Evolutionary conservation across 2,329 filamentous ascomycete species (phyloP).

Genomic region (Xylariales sp.): DNA sequence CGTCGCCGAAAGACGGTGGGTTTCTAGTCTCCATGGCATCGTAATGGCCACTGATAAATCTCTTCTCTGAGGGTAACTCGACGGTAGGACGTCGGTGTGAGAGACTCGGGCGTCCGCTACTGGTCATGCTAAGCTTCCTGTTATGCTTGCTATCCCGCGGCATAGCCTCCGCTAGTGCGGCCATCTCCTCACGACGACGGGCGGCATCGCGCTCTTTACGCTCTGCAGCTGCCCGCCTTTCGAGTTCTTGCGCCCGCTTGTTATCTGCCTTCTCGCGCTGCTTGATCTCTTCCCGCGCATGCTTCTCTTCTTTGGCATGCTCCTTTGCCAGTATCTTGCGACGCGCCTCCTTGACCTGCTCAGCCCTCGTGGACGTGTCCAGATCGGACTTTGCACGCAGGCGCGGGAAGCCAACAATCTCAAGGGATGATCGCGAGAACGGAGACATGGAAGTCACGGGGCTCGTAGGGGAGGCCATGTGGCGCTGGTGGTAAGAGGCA

Average conservation of each 20-base stretch:
- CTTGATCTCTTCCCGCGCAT: slow-evolving; percentile 52
- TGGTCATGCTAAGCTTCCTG: slow-evolving; percentile 23
- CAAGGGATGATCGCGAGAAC: slow-evolving; percentile 51
- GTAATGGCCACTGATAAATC: slow-evolving; percentile 37
- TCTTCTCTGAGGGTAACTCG: slow-evolving; percentile 1
- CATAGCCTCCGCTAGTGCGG: slow-evolving; percentile 25
- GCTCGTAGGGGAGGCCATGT: slow-evolving; percentile 24
- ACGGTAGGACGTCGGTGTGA: slow-evolving; percentile 13
- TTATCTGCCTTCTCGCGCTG: slow-evolving; percentile 55
- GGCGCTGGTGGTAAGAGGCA: slow-evolving; percentile 7
- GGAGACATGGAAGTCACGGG: slow-evolving; percentile 41
- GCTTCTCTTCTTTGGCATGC: slow-evolving; percentile 57
- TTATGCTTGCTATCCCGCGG: slow-evolving; percentile 20
- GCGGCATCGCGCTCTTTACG: slow-evolving; percentile 42
- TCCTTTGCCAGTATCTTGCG: slow-evolving; percentile 61
- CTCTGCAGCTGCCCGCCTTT: slow-evolving; percentile 37
- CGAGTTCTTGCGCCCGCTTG: slow-evolving; percentile 49
- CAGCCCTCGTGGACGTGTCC: slow-evolving; percentile 48
- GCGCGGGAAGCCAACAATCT: slow-evolving; percentile 49
- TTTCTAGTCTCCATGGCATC: slow-evolving; percentile 29
- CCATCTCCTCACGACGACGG: slow-evolving; percentile 32
- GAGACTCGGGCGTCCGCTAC: slow-evolving; percentile 23
- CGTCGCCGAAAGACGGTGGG: slow-evolving; percentile 21
- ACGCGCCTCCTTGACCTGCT: slow-evolving; percentile 57
- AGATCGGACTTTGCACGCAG: slow-evolving; percentile 58